Evolutionary conservation across 2,329 filamentous ascomycete genomes (phyloP).

Genomic region (Tolypocladium ovalisporum): DNA sequence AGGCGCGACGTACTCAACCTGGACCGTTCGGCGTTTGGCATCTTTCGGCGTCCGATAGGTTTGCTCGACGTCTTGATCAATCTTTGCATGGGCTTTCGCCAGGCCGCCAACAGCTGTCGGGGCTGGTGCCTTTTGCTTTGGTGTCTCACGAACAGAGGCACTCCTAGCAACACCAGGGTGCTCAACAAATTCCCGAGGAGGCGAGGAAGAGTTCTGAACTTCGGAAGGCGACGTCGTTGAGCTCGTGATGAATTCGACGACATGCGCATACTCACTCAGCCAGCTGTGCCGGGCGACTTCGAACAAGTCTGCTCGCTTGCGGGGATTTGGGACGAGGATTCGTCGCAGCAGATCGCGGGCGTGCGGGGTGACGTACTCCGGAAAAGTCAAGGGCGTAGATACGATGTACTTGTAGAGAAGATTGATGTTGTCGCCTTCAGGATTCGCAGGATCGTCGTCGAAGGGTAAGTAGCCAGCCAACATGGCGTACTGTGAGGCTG

Average conservation of each 20-base stretch:
- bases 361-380: conserved; percentile 96
- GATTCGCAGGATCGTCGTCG: conserved; percentile 95
- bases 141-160: conserved; percentile 80
- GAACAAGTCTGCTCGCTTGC: conserved; percentile 90
- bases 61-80: conserved; percentile 54
- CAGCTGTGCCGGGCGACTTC: conserved; percentile 97
- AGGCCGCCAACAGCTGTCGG: conserved; percentile 49
- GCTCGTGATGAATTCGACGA: conserved; percentile 95
- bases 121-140: conserved; percentile 51
- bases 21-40: conserved; percentile 85
- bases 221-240: conserved; percentile 81
- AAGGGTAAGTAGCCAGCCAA: conserved; percentile 94
- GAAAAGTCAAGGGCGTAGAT: conserved; percentile 90
- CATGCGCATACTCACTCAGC: conserved; percentile 93
- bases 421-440: conserved; percentile 98
- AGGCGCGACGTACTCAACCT: conserved; percentile 94
- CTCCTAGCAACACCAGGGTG: conserved; percentile 63
- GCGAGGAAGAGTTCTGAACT: conserved; percentile 68
- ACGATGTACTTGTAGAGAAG: conserved; percentile 99
- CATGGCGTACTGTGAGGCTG: conserved; percentile 77
- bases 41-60: conserved; percentile 60
- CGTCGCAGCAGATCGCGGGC: conserved; percentile 84
- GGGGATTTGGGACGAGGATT: conserved; percentile 89
- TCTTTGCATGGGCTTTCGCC: conserved; percentile 61
- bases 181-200: conserved; percentile 43